A percentile compares a stretch with the other conserved stretches of the same genome.
phyloP scores from a whole-genome alignment of 2,329 filamentous ascomycete species.

The Emergomyces orientalis region DNA sequence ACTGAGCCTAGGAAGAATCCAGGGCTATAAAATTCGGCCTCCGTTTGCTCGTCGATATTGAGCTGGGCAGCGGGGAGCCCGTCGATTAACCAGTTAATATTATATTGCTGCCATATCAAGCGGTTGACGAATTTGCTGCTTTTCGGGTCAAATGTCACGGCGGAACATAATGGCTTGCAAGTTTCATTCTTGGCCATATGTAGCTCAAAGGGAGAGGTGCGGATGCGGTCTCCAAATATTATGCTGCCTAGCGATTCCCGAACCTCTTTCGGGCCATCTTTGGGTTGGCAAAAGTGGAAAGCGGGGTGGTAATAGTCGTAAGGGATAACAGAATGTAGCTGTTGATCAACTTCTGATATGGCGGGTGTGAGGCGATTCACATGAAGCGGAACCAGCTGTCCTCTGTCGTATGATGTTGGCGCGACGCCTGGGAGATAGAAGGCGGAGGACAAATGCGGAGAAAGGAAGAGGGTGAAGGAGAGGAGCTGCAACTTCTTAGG shows the following conservation, averaged over 20 bases:
- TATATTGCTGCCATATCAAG: slow-evolving; percentile 76
- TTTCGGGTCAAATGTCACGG: slow-evolving; percentile 54
- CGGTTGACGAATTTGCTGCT: slow-evolving; percentile 71
- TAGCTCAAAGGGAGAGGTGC: slow-evolving; percentile 88
- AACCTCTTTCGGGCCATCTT: slow-evolving; percentile 65
- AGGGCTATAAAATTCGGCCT: slow-evolving; percentile 76
- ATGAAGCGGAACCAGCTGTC: slow-evolving; percentile 72
- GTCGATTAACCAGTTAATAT: slow-evolving; percentile 92
- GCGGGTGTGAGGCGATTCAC: slow-evolving; percentile 91
- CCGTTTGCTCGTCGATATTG: slow-evolving; percentile 64
- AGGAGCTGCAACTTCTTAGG: slow-evolving; percentile 25
- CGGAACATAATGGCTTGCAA: slow-evolving; percentile 70
- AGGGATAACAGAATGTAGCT: slow-evolving; percentile 83
- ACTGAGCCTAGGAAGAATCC: slow-evolving; percentile 70
- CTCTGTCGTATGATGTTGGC: slow-evolving; percentile 78
- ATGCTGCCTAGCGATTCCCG: slow-evolving; percentile 92
- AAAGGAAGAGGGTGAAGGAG: slow-evolving; percentile 24
- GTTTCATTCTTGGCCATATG: slow-evolving; percentile 79
- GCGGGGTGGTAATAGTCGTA: slow-evolving; percentile 90
- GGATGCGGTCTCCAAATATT: slow-evolving; percentile 91
- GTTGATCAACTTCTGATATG: slow-evolving; percentile 63
- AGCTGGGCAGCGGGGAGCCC: slow-evolving; percentile 83
- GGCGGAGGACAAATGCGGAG: slow-evolving; percentile 44
- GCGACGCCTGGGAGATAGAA: slow-evolving; percentile 97
- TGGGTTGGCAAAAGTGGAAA: slow-evolving; percentile 80